Conservation (phyloP, 352 stramenopile genomes). For the Phytophthora pluvialis region DNA sequence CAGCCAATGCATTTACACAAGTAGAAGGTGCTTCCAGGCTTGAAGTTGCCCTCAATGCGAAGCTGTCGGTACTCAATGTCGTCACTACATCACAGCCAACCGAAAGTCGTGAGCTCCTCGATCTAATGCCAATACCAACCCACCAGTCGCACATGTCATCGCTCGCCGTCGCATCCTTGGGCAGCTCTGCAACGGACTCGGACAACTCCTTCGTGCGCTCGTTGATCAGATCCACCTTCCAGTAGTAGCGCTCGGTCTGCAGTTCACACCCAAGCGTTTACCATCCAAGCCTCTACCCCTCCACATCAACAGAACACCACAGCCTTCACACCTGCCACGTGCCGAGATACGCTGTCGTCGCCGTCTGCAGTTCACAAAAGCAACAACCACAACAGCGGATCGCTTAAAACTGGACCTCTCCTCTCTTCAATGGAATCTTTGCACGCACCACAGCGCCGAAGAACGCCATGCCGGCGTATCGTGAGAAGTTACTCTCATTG, state of each 20-base stretch:
- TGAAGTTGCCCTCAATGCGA: conserved; percentile 66
- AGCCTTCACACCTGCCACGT: conserved; percentile 68
- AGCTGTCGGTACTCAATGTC: conserved; percentile 86
- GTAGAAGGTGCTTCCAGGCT: conserved; percentile 80
- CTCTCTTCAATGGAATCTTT: background rate
- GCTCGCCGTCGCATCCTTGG: conserved; percentile 59
- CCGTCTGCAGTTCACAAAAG: conserved; percentile 44
- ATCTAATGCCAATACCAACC: background rate
- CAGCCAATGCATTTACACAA: conserved; percentile 54
- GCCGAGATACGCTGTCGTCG: conserved; percentile 77
- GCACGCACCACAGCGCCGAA: conserved; percentile 79
- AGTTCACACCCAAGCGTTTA: conserved; percentile 12
- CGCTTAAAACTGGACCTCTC: conserved; percentile 3
- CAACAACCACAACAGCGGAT: conserved; percentile 2
- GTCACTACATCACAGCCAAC: conserved; percentile 41
- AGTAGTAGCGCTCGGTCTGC: conserved; percentile 88
- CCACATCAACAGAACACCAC: background rate
- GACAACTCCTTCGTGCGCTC: conserved; percentile 82
- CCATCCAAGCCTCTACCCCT: background rate
- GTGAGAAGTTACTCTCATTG: conserved; percentile 73
- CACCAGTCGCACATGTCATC: conserved; percentile 52
- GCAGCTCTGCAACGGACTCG: conserved; percentile 64
- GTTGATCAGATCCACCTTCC: conserved; percentile 90
- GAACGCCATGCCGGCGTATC: conserved; percentile 85
- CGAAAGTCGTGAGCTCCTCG: conserved; percentile 13